Percentiles rank a stretch among this genome's conserved stretches.
These are phyloP conservation scores for Backusella mclennaniae DNA, from an alignment of 192 early-diverging fungal species.

Conservation along the genomic window DNA sequence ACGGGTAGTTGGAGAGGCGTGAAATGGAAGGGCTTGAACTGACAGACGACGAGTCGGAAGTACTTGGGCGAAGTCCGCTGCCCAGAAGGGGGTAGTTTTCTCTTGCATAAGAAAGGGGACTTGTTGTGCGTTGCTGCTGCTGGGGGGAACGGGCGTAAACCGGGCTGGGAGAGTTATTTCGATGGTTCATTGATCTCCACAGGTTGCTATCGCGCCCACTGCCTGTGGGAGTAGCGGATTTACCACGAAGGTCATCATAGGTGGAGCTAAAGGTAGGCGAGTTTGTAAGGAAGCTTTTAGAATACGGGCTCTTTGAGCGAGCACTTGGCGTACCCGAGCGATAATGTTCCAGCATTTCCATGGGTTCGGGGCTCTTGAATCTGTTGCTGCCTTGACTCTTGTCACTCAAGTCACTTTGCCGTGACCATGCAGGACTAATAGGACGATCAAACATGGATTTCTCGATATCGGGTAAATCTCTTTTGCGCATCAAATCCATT, in stretches of 20 bases:
- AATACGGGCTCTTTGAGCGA: slow-evolving; percentile 17
- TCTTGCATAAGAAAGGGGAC: slow-evolving; percentile 12
- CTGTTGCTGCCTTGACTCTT: slow-evolving; percentile 12
- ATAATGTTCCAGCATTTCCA: background rate
- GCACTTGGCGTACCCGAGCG: background rate
- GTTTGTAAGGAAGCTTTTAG: slow-evolving; percentile 2
- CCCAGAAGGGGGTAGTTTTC: background rate
- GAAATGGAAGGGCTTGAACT: background rate
- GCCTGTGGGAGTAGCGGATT: slow-evolving; percentile 17
- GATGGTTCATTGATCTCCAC: slow-evolving; percentile 19
- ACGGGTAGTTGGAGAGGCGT: background rate
- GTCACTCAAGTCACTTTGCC: slow-evolving; percentile 29
- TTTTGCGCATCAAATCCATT: slow-evolving; percentile 32
- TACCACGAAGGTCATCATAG: slow-evolving; percentile 22
- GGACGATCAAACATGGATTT: slow-evolving; percentile 26
- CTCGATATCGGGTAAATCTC: slow-evolving; percentile 35
- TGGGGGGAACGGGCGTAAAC: slow-evolving; percentile 12
- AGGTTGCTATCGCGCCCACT: slow-evolving; percentile 11
- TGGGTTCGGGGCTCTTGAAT: slow-evolving; percentile 29
- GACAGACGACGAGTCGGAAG: slow-evolving; percentile 17
- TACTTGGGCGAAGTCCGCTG: slow-evolving; percentile 14
- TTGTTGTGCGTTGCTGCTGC: slow-evolving; percentile 18
- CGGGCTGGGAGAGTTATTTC: slow-evolving; percentile 18
- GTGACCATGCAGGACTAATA: slow-evolving; percentile 37
- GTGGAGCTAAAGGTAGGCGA: background rate